Percentiles rank a stretch among this genome's conserved stretches.
phyloP scores from a whole-genome alignment of 2,329 filamentous ascomycete species.

The Alternaria infectoria region DNA sequence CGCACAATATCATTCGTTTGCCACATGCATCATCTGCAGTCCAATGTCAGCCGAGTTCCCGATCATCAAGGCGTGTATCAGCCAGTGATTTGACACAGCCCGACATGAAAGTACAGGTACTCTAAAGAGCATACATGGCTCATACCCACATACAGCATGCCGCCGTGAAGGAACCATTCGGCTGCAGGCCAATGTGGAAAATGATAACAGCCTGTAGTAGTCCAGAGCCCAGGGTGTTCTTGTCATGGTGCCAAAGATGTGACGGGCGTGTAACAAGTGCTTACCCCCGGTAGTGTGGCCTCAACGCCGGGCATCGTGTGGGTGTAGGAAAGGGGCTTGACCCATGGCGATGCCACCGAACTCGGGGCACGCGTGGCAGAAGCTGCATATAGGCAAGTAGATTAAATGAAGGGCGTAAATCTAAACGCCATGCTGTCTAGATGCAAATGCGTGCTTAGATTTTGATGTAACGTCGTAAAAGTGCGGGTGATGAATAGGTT shows the following conservation, averaged over 20 bases:
- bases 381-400: background rate
- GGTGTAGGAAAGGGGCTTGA: background rate
- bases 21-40: background rate
- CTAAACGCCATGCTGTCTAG: background rate
- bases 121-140: background rate
- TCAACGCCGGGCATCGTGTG: background rate
- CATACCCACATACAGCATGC: background rate
- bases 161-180: background rate
- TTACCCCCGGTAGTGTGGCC: background rate
- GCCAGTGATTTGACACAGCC: background rate
- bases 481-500: background rate
- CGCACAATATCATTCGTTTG: background rate
- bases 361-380: background rate
- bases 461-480: background rate
- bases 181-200: background rate
- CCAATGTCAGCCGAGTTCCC: background rate
- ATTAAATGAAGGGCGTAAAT: background rate
- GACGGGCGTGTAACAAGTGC: background rate
- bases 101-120: background rate
- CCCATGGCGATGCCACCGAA: background rate
- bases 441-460: background rate
- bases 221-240: background rate
- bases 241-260: background rate
- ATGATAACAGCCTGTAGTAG: background rate
- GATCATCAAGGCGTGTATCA: background rate